These are phyloP conservation scores for Hordeum pubiflorum DNA, from an alignment of 202 grass and related monocot genomes.

Conservation along the genomic window DNA sequence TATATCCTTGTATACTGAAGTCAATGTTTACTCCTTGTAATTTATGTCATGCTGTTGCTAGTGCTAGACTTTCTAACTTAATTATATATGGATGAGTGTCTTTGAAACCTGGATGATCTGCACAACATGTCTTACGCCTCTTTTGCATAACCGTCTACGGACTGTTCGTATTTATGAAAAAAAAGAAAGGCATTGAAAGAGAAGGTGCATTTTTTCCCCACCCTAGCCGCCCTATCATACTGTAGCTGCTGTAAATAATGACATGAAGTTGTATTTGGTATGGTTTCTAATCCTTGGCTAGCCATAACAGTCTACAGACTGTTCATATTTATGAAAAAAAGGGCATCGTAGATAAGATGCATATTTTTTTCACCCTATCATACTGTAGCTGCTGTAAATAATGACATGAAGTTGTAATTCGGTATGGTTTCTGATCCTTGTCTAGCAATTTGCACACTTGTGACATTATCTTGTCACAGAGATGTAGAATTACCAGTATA, in stretches of 20 bases:
- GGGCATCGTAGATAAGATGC: background rate
- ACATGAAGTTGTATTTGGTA: background rate
- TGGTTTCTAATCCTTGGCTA: background rate
- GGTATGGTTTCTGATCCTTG: background rate
- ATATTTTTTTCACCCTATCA: background rate
- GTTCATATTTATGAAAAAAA: background rate
- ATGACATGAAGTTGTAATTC: background rate
- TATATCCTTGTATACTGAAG: conserved; percentile 16
- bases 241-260: background rate
- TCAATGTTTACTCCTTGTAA: background rate
- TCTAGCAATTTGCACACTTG: background rate
- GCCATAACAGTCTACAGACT: background rate
- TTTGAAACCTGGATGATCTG: background rate
- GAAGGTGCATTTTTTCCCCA: background rate
- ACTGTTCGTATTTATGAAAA: background rate
- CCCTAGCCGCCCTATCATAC: background rate
- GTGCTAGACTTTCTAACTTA: background rate
- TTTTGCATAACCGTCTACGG: background rate
- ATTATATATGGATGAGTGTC: background rate
- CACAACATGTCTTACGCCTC: background rate
- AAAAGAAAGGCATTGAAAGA: background rate
- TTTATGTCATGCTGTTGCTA: background rate
- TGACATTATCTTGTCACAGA: background rate
- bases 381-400: background rate
- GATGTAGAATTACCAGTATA: background rate